Percentiles rank a stretch among this genome's conserved stretches.
These are phyloP conservation scores for Mucor mucedo DNA, from an alignment of 371 early-diverging fungal species.

Conservation along the genomic window DNA sequence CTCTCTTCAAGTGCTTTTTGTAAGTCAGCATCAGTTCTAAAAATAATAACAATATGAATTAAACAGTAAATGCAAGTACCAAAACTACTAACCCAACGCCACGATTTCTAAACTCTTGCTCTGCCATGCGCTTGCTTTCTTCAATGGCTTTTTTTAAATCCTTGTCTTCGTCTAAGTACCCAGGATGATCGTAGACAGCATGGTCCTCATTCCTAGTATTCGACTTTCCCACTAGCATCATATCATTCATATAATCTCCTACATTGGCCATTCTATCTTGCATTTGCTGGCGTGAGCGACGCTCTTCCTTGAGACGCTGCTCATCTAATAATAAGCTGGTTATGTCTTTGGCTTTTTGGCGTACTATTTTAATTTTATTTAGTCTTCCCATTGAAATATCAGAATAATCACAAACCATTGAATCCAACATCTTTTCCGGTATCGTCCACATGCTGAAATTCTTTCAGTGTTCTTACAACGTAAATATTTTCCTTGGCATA, in stretches of 20 bases:
- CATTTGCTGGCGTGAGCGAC: slow-evolving; percentile 68
- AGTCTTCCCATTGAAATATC: neutral
- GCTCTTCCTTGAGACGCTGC: slow-evolving; percentile 75
- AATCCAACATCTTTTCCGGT: slow-evolving; percentile 89
- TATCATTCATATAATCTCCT: slow-evolving; percentile 45
- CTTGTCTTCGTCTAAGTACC: slow-evolving; percentile 73
- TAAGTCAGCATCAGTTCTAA: slow-evolving; percentile 38
- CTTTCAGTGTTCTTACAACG: slow-evolving; percentile 92
- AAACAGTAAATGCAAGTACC: neutral
- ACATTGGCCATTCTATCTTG: slow-evolving; percentile 64
- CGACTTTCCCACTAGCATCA: slow-evolving; percentile 22
- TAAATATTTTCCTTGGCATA: slow-evolving; percentile 91
- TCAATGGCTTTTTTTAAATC: slow-evolving; percentile 86
- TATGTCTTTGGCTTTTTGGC: slow-evolving; percentile 93
- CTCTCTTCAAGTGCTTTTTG: slow-evolving; percentile 34
- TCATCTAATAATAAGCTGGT: slow-evolving; percentile 85
- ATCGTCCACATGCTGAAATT: slow-evolving; percentile 95
- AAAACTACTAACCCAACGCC: slow-evolving; percentile 28
- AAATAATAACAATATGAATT: neutral
- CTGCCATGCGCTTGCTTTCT: slow-evolving; percentile 78
- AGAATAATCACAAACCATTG: slow-evolving; percentile 61
- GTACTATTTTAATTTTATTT: slow-evolving; percentile 89
- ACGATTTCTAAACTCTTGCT: slow-evolving; percentile 55
- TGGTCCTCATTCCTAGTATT: slow-evolving; percentile 34
- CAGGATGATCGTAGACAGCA: slow-evolving; percentile 51